Conservation (phyloP, 495 filamentous ascomycete genomes). For the Penicillium nucicola region DNA sequence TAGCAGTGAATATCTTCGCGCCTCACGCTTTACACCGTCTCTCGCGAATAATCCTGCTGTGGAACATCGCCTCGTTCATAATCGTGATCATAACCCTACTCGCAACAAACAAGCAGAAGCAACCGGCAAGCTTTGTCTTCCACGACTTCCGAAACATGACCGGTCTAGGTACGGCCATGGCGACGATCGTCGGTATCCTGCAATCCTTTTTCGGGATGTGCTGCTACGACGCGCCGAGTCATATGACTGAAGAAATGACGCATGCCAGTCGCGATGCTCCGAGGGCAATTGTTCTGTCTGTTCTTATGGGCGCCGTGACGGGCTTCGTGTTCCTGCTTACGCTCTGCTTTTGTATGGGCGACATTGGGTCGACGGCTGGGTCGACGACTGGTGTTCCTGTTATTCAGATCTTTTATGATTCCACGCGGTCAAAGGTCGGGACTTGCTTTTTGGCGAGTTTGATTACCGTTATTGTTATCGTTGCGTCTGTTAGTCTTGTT, state of each 20-base stretch:
- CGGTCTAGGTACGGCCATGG: slow-evolving; percentile 45
- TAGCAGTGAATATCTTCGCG: slow-evolving; percentile 41
- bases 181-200: slow-evolving; percentile 47
- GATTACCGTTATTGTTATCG: slow-evolving; percentile 40
- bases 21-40: slow-evolving; percentile 46
- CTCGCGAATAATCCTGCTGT: slow-evolving; percentile 42
- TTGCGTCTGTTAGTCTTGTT: slow-evolving; percentile 38
- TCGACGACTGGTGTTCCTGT: slow-evolving; percentile 46
- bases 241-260: slow-evolving; percentile 34
- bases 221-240: slow-evolving; percentile 38
- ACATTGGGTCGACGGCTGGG: slow-evolving; percentile 37
- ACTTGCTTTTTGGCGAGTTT: slow-evolving; percentile 42
- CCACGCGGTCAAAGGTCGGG: slow-evolving; percentile 40
- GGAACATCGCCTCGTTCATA: slow-evolving; percentile 51
- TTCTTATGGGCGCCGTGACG: slow-evolving; percentile 45
- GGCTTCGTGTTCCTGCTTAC: slow-evolving; percentile 50
- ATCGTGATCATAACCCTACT: slow-evolving; percentile 46
- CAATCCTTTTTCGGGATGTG: slow-evolving; percentile 54
- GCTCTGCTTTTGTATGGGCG: slow-evolving; percentile 50
- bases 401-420: slow-evolving; percentile 50
- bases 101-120: slow-evolving; percentile 47
- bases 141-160: slow-evolving; percentile 52
- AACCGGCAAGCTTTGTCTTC: slow-evolving; percentile 50
- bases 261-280: slow-evolving; percentile 21
- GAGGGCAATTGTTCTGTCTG: slow-evolving; percentile 18